phyloP scores from a whole-genome alignment of 108 stramenopile genomes.

The Asterionellopsis glacialis region DNA sequence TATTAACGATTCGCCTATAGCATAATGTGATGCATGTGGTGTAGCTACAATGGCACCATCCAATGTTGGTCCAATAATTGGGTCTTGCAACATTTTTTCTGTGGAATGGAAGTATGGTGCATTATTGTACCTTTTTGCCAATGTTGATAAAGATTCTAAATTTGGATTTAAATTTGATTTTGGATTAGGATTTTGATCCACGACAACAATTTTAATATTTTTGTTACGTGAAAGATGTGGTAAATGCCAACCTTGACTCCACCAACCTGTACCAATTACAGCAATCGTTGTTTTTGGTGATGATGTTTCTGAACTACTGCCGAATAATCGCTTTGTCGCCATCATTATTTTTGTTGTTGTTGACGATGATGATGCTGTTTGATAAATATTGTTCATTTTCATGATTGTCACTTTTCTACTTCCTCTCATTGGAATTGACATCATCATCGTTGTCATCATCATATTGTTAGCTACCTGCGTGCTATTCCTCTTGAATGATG shows the following conservation, averaged over 20 bases:
- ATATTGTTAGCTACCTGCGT: too few species aligned
- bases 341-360: too few species aligned
- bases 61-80: constrained; percentile 23
- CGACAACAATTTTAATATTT: constrained; percentile 38
- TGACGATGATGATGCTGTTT: too few species aligned
- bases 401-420: too few species aligned
- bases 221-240: constrained; percentile 48
- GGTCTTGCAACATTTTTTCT: constrained; percentile 30
- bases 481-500: too few species aligned
- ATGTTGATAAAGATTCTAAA: constrained; percentile 35
- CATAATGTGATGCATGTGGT: constrained; percentile 65
- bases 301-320: too few species aligned
- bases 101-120: constrained; percentile 39
- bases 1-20: constrained; percentile 31
- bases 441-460: too few species aligned
- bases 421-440: background rate
- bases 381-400: too few species aligned
- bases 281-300: constrained; percentile 22
- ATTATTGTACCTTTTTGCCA: constrained; percentile 35
- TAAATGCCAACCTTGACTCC: constrained; percentile 76
- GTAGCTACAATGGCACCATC: constrained; percentile 64
- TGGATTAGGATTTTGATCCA: constrained; percentile 46
- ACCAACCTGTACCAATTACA: constrained; percentile 73
- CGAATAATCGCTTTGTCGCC: too few species aligned
- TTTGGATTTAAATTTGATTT: constrained; percentile 44